Evolutionary conservation across 148 eudicot genomes (phyloP).

Genomic region (Selenicereus undatus): DNA sequence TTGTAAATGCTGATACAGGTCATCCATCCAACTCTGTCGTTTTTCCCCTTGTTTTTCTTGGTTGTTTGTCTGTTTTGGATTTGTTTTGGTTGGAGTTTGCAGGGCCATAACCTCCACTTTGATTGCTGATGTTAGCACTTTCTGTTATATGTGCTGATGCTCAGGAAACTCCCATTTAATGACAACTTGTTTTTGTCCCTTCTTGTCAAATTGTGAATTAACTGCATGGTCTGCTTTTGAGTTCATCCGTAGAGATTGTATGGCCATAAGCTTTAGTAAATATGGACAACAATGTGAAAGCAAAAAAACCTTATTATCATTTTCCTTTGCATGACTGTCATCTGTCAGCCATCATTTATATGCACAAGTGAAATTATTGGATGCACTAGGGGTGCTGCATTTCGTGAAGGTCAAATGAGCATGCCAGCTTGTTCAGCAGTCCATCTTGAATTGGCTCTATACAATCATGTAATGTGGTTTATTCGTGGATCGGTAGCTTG

Average conservation of each 20-base stretch:
- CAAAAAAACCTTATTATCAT: not conserved
- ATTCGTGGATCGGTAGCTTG: not conserved
- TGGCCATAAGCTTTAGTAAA: not conserved
- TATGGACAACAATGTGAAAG: not conserved
- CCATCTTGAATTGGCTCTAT: too few relatives aligned
- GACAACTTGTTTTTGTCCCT: not conserved
- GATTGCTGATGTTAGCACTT: slow-evolving; percentile 1
- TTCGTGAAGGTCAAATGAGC: not conserved
- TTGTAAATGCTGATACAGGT: not conserved
- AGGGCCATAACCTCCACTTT: slow-evolving; percentile 8
- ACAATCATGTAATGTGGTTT: too few relatives aligned
- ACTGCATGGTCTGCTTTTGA: not conserved
- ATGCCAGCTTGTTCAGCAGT: not conserved
- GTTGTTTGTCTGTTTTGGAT: not conserved
- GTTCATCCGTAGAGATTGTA: not conserved
- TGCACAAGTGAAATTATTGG: not conserved
- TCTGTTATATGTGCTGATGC: slow-evolving; percentile 13
- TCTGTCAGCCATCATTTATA: not conserved
- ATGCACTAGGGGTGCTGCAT: not conserved
- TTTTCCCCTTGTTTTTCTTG: not conserved
- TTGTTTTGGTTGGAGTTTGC: slow-evolving; percentile 5
- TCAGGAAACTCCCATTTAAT: too few relatives aligned
- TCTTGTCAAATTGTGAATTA: slow-evolving; percentile 5
- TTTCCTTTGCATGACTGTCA: not conserved
- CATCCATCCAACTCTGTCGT: not conserved